Conservation (phyloP, 2,329 filamentous ascomycete species). For the Phialophora verrucosa region DNA sequence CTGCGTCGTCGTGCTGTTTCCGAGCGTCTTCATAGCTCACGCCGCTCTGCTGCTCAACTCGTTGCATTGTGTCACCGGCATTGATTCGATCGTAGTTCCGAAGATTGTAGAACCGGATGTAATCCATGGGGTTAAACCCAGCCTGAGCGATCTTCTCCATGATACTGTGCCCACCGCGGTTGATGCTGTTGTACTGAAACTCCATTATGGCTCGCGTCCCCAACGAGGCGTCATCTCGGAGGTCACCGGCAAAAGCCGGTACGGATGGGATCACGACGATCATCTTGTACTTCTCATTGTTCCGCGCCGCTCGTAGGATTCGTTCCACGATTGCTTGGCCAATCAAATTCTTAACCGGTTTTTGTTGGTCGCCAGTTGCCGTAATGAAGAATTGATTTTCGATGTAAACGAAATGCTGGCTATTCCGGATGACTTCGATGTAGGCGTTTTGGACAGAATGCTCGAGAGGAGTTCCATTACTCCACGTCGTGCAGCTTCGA, state of each 20-base stretch:
- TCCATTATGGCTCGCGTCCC: conserved; percentile 87
- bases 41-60: conserved; percentile 50
- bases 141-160: conserved; percentile 70
- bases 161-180: conserved; percentile 76
- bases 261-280: conserved; percentile 80
- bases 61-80: conserved; percentile 44
- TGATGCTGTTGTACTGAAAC: conserved; percentile 82
- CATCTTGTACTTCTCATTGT: conserved; percentile 71
- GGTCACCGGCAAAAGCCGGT: conserved; percentile 80
- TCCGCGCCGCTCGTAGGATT: conserved; percentile 71
- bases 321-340: conserved; percentile 79
- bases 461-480: conserved; percentile 64
- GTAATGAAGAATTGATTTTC: conserved; percentile 92
- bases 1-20: conserved; percentile 52
- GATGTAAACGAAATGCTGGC: conserved; percentile 77
- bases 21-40: conserved; percentile 54
- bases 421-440: conserved; percentile 70
- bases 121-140: conserved; percentile 72
- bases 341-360: conserved; percentile 77
- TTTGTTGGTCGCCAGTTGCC: conserved; percentile 71
- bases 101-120: conserved; percentile 85
- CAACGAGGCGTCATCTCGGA: conserved; percentile 72
- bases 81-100: conserved; percentile 86
- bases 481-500: conserved; percentile 61
- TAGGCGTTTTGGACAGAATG: conserved; percentile 91